Base-by-base conservation (phyloP, 2,329 filamentous ascomycete genomes). In the Arthroderma uncinatum region DNA sequence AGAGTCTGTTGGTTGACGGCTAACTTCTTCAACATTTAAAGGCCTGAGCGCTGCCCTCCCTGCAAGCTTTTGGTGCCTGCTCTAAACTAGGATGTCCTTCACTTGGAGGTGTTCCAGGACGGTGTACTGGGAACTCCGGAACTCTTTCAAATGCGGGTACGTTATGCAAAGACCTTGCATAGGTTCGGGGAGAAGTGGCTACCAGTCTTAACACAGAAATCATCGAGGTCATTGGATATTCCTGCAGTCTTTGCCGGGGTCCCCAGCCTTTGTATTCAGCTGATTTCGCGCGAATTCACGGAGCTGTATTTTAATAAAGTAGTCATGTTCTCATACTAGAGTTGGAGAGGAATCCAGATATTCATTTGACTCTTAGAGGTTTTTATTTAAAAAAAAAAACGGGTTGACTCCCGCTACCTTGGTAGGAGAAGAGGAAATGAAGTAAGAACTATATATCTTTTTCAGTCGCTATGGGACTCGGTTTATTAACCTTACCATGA, bases 121-220 rank as follows among this genome's bases (percentile, higher is more conserved):
- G 55, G 8, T 72, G 70, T 57, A 65, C 65, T 2, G 59, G 12
- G 10, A 40, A 16, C 37, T 16, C 37, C 6, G 37, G 37, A 40
- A 40, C n/a, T n/a, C 37, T 40, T 40, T 40, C 37, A 21, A 40
- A 40, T 40, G 37, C 37, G 14, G 37, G 37, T 40, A 40, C n/a
- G 37, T 40, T 16, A 16, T 16, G 37, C n/a, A 40, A 40, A 16
- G 57, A 21, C 16, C n/a, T 16, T 16, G 14, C n/a, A 40, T 10
- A 40, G 8, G 6, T 7, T 16, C 0, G 56, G 63, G 55, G 55
- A 52, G 8, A 55, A 53, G 52, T 61, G 68, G 1, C 57, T 74
- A n/a, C 61, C 64, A 0, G 61, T 23, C 64, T 16, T 59, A 61
- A n/a, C 72, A 74, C 61, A 58, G 62, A 23, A 56, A 65, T 8